Conservation (phyloP, 257 asterid genomes). For the Thymus quinquecostatus region DNA sequence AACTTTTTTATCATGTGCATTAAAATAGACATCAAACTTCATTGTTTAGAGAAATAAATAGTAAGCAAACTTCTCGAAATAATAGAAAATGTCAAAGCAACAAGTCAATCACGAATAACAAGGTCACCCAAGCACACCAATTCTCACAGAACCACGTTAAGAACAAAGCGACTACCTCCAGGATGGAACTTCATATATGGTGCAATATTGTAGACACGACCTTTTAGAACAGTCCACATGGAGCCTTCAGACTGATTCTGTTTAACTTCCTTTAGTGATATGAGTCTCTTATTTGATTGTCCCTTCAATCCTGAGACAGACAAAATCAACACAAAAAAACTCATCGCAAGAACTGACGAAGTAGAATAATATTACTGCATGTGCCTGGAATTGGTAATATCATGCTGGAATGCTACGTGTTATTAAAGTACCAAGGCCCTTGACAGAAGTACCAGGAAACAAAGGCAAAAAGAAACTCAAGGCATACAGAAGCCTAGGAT, state of each 20-base stretch:
- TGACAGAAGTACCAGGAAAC: too few relatives aligned
- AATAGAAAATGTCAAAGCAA: background rate
- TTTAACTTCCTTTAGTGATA: conserved; percentile 80
- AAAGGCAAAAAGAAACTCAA: too few relatives aligned
- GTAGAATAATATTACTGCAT: background rate
- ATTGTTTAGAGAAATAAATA: background rate
- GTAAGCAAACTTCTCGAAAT: background rate
- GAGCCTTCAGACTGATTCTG: conserved; percentile 75
- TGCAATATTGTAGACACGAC: conserved; percentile 84
- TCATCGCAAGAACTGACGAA: background rate
- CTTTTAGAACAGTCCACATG: conserved; percentile 98
- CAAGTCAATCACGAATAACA: conserved; percentile 4
- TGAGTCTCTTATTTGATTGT: conserved; percentile 70
- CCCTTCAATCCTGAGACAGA: conserved; percentile 75
- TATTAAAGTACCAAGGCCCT: too few relatives aligned
- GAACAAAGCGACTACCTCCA: conserved; percentile 63
- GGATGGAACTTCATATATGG: conserved; percentile 98
- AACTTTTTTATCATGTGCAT: background rate
- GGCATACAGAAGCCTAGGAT: too few relatives aligned
- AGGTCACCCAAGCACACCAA: conserved; percentile 1
- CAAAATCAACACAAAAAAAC: conserved; percentile 13
- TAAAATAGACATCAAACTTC: conserved; percentile 5
- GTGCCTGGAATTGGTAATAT: background rate
- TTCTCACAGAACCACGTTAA: background rate
- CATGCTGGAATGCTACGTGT: conserved; percentile 5